Evolutionary conservation across 129 eudicot genomes (phyloP), one percentile per base, ranked within the genome.

Genomic region (Apium graveolens): DNA sequence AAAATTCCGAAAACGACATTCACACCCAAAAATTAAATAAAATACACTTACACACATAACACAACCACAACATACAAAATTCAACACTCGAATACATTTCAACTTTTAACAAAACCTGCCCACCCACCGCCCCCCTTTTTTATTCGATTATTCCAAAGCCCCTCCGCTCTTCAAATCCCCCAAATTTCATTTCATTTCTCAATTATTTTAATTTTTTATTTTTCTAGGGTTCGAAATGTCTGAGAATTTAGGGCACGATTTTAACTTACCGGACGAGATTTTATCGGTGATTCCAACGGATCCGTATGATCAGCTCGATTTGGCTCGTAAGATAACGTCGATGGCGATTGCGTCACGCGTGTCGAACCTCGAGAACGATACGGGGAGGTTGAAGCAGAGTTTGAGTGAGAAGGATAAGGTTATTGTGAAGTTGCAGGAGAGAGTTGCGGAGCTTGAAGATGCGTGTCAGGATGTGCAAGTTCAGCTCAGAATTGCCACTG

Each of bases 291-390:
- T 94, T 32, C 98, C 98, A 0, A 83, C 93, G 17, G 97, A 94
- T 86, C 98, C 98, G 0, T 91, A 89, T 70, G 98, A 94, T 45
- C 98, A 94, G 81, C 77, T 94, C 78, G 98, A 94, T 86, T 88
- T 94, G 57, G 98, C 98, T 53, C 86, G 98, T 29, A 94, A 94
- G 90, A 88, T 94, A 51, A 94, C 98, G 41, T 94, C 98, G 79
- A 90, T 94, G 96, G 98, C 98, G 53, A 87, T 94, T 53, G 98
- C 97, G 7, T 88, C 98, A 8, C 93, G 98, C 60, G 98, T 94
- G 0, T 84, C 97, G 1, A 94, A 88, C n/a, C 86, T 94, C 60
- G 98, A 94, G 81, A 34, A 92, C 45, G 98, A 94, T 38, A 65
- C 90, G 12, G 91, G 78, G n/a, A 78, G 69, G 73, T 74, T 94